Evolutionary conservation across 2,329 filamentous ascomycete species (phyloP).

Genomic region (Coniella lustricola): DNA sequence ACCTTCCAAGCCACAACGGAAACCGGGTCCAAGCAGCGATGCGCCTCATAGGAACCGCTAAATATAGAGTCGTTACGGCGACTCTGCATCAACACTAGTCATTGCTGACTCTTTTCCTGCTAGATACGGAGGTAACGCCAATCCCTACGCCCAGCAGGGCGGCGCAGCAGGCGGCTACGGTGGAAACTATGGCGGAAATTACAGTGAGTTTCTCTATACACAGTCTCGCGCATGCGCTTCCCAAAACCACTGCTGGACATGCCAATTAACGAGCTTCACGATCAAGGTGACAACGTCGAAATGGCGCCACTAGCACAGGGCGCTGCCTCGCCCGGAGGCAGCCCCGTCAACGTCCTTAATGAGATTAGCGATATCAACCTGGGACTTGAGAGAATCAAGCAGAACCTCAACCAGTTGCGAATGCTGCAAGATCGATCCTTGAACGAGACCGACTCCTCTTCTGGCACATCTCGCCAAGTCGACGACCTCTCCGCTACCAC

Average conservation of each 20-base stretch:
- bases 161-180: conserved; percentile 29
- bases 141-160: conserved; percentile 52
- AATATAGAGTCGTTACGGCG: neutral
- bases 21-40: neutral
- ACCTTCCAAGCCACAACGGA: conserved; percentile 3
- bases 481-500: conserved; percentile 70
- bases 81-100: neutral
- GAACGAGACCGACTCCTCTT: conserved; percentile 66
- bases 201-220: conserved; percentile 14
- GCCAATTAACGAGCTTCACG: neutral
- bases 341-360: conserved; percentile 75
- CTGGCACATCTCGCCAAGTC: conserved; percentile 60
- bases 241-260: neutral
- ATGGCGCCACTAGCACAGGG: conserved; percentile 59
- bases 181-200: conserved; percentile 1
- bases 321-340: conserved; percentile 38
- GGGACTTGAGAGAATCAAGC: conserved; percentile 67
- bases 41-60: neutral
- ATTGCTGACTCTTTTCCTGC: conserved; percentile 25
- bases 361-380: conserved; percentile 75
- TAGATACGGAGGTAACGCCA: conserved; percentile 49
- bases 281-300: conserved; percentile 49
- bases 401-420: conserved; percentile 64
- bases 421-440: conserved; percentile 65
- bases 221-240: neutral